Percentiles rank a stretch among this genome's conserved stretches.
Conservation (phyloP, 805 yeast genomes). For the Myxozyma sirexii region DNA sequence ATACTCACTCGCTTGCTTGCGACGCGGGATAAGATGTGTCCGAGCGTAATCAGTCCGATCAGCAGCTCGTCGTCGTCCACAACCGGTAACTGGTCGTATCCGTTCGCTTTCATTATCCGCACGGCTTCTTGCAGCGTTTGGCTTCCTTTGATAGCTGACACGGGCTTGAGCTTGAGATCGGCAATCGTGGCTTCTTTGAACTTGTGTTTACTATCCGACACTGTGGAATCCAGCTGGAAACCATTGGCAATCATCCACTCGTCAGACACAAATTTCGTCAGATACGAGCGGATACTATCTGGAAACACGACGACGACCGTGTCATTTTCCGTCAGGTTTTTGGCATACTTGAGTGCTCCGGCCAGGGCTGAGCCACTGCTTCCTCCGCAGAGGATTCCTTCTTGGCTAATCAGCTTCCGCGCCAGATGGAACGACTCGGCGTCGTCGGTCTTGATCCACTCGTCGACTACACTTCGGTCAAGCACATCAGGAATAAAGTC, state of each 20-base stretch:
- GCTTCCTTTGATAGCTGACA: constrained; percentile 66
- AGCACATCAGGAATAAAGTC: constrained; percentile 85
- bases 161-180: constrained; percentile 76
- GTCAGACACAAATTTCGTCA: constrained; percentile 85
- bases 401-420: constrained; percentile 78
- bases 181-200: constrained; percentile 61
- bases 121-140: constrained; percentile 68
- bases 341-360: constrained; percentile 71
- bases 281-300: constrained; percentile 82
- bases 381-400: constrained; percentile 89
- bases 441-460: constrained; percentile 87
- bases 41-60: constrained; percentile 75
- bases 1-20: constrained; percentile 61
- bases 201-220: constrained; percentile 31
- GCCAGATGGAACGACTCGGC: constrained; percentile 77
- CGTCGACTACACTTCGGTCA: constrained; percentile 64
- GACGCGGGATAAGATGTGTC: constrained; percentile 66
- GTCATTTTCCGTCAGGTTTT: constrained; percentile 71
- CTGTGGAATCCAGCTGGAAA: constrained; percentile 42
- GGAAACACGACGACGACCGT: constrained; percentile 81
- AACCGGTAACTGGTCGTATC: constrained; percentile 85
- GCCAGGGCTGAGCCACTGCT: constrained; percentile 82
- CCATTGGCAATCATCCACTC: constrained; percentile 86
- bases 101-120: constrained; percentile 69
- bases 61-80: constrained; percentile 61